These are phyloP conservation scores for Rhododendron simsii DNA, from an alignment of 148 eudicot species.

Conservation along the genomic window DNA sequence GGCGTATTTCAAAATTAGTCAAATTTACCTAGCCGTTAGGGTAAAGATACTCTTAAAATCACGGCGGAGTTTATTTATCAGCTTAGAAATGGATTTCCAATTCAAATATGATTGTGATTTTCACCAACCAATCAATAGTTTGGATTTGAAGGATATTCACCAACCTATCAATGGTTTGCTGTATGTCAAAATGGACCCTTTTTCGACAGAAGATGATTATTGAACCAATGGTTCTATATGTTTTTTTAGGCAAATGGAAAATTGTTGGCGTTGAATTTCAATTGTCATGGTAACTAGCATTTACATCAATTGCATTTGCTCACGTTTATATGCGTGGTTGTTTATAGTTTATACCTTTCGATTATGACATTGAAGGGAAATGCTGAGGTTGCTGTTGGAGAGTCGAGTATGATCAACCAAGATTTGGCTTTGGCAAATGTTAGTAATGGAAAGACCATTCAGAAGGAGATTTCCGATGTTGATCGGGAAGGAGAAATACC, in stretches of 20 bases:
- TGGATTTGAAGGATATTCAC: neutral
- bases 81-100: neutral
- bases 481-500: neutral
- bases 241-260: neutral
- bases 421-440: neutral
- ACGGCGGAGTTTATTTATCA: neutral
- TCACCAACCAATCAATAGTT: neutral
- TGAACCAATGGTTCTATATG: neutral
- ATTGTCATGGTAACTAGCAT: conserved; percentile 12
- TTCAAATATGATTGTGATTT: neutral
- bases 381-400: neutral
- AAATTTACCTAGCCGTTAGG: neutral
- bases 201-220: neutral
- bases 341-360: neutral
- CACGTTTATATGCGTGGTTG: neutral
- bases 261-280: neutral
- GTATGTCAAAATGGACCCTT: neutral
- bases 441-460: conserved; percentile 1
- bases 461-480: neutral
- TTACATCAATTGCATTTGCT: neutral
- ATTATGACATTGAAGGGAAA: conserved; percentile 21
- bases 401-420: neutral
- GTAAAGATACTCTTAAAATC: neutral
- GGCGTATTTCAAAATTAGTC: neutral
- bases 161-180: neutral